Evolutionary conservation across 495 filamentous ascomycete genomes (phyloP), one percentile per base, ranked within the genome.

Genomic region (Umbilicaria muhlenbergii): DNA sequence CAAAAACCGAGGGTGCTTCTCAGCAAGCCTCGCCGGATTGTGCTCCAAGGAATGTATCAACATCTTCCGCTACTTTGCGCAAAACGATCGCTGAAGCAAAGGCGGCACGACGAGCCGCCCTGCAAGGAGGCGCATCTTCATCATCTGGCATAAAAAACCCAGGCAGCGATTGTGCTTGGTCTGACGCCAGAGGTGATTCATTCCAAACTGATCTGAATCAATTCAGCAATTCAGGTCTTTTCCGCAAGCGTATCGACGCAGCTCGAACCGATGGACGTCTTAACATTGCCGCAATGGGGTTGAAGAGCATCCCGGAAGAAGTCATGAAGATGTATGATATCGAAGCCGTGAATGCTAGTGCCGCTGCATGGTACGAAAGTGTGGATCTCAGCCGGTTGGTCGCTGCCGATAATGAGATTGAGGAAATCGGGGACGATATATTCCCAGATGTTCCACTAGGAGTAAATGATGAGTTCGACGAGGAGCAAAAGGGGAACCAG

Each of bases 71-170:
- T 32, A 80, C 87, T 2, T 58, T 98, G 36, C 73, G 91, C 14
- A 87, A 95, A 39, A 85, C 83, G 45, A 95, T 98, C 53, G 86
- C 88, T 36, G 91, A 86, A 57, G 91, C 91, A 7, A 94, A 89
- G 57, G 89, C 87, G 11, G 86, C 87, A 32, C 75, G 76, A 39
- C 75, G 80, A 39, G 76, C 75, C 14, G 71, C 73, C 11, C 57
- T 58, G 19, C 59, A 69, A 2, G 60, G 24, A 28, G 1, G 24
- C 24, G 3, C 21, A 3, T 24, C 21, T 24, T 28, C 8, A 28
- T 28, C 24, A 28, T 6, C 24, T 28, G 24, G 8, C 24, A 28
- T 28, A 3, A 6, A 28, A 6, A 28, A 28, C 8, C 8, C 24
- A 8, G 8, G 3, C 24, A 28, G 8, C 24, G 5, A 6, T 6